These are phyloP conservation scores for Penicillium chermesinum DNA, from an alignment of 495 filamentous ascomycete species.

Conservation along the genomic window DNA sequence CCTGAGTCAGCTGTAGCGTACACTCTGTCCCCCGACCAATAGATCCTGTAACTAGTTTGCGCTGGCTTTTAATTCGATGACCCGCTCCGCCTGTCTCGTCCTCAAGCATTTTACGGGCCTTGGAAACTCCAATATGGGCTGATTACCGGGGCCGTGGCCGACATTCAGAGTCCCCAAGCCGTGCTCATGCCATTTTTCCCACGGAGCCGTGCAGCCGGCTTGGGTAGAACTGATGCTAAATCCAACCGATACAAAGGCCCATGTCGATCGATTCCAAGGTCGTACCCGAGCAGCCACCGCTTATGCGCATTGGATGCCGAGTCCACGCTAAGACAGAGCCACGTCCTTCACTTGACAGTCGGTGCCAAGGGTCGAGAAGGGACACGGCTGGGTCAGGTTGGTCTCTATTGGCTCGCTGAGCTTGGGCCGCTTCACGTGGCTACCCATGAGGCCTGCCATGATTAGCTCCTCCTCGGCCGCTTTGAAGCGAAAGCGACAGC, in stretches of 20 bases:
- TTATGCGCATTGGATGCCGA: not conserved
- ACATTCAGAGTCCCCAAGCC: no score
- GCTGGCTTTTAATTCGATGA: no score
- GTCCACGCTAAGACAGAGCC: constrained; percentile 4
- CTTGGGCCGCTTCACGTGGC: not conserved
- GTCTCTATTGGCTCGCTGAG: not conserved
- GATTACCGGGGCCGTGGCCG: not conserved
- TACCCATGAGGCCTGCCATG: not conserved
- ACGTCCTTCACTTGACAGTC: not conserved
- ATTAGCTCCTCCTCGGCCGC: not conserved
- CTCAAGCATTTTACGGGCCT: no score
- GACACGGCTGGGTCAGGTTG: no score
- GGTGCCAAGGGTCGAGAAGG: not conserved
- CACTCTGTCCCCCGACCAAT: not conserved
- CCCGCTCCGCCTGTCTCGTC: no score
- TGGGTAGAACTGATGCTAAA: not conserved
- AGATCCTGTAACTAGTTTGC: no score
- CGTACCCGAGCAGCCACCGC: constrained; percentile 1
- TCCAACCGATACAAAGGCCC: not conserved
- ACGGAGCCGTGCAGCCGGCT: not conserved
- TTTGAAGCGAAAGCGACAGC: not conserved
- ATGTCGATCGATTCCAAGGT: constrained; percentile 8
- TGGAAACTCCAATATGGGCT: not conserved
- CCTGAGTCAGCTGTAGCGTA: not conserved
- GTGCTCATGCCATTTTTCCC: not conserved